A percentile compares a stretch with the other conserved stretches of the same genome.
phyloP scores from a whole-genome alignment of 176 grass and related monocot species.

The Lolium perenne region DNA sequence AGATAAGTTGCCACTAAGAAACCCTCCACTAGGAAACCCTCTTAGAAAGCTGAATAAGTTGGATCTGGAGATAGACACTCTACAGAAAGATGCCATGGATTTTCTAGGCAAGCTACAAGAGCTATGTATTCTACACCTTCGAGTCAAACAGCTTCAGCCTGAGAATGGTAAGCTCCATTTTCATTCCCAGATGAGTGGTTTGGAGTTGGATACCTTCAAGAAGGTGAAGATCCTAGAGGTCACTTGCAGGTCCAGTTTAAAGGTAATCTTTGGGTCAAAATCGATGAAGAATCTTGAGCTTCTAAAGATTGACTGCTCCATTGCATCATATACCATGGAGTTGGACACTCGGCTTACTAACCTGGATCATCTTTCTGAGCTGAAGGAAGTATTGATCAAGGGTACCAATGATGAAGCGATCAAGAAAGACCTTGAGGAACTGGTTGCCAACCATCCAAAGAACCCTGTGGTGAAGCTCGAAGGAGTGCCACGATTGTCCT shows the following conservation, averaged over 20 bases:
- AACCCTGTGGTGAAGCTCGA: background rate
- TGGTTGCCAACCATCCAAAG: background rate
- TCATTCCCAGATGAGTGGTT: background rate
- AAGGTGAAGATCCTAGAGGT: conserved; percentile 10
- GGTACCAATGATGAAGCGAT: background rate
- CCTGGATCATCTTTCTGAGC: background rate
- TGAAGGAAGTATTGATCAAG: background rate
- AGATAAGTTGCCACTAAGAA: background rate
- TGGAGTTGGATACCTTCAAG: background rate
- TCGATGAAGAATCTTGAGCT: background rate
- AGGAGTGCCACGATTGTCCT: background rate
- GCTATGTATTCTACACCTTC: conserved; percentile 6
- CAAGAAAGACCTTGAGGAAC: background rate
- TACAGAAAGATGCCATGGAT: background rate
- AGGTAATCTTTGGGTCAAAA: background rate
- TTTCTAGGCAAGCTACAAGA: background rate
- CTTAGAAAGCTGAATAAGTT: background rate
- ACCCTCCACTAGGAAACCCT: no score
- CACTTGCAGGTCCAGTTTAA: background rate
- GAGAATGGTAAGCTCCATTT: conserved; percentile 4
- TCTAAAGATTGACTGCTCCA: background rate
- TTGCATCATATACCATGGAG: background rate
- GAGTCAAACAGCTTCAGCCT: background rate
- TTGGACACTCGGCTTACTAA: background rate
- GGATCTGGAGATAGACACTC: conserved; percentile 13